Evolutionary conservation across 768 basidiomycete species (phyloP), one percentile per base, ranked within the genome.

Genomic region (Saitozyma sp.): DNA sequence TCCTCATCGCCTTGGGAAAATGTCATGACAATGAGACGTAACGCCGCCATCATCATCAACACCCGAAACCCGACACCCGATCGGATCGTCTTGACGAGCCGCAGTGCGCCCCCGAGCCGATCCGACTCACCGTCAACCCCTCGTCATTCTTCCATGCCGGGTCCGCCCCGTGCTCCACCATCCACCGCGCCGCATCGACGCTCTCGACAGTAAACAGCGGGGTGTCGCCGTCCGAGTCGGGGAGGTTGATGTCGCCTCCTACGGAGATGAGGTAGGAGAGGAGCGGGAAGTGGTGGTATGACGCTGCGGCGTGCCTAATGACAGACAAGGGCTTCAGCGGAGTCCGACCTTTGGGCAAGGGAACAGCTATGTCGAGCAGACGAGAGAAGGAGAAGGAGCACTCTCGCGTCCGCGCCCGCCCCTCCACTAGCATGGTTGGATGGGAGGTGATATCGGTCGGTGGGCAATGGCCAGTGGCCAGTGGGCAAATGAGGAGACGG

Each of bases 161-260:
- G 54, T 80, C 76, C 6, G 92, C 92, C 16, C 92, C 92, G 64
- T 88, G 86, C 59, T 89, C 83, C 68, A 95, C 82, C 64, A 96
- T 86, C 79, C 84, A 91, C 13, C 82, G 83, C 2, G 93, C 92
- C 0, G 89, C 89, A 62, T 87, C 85, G 48, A 90, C 71, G 75
- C 86, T 85, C 80, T 96, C 93, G 51, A 91, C 91, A 29, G 90
- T 90, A 82, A 90, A 95, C 16, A 96, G 82, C 9, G 93, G 93
- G 9, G 92, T 95, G 77, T 96, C 93, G 9, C 90, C 90, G 73
- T 96, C 93, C 56, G 83, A 83, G 75, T 96, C 93, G 0, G 86
- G 84, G 64, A 93, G 79, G 74, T 96, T 92, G 61, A 93, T 89
- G 75, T 94, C 85, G 55, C 92, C 93, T 14, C 92, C 92, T 87